Evolutionary conservation across 257 asterid species (phyloP).

Genomic region (Haberlea rhodopensis): DNA sequence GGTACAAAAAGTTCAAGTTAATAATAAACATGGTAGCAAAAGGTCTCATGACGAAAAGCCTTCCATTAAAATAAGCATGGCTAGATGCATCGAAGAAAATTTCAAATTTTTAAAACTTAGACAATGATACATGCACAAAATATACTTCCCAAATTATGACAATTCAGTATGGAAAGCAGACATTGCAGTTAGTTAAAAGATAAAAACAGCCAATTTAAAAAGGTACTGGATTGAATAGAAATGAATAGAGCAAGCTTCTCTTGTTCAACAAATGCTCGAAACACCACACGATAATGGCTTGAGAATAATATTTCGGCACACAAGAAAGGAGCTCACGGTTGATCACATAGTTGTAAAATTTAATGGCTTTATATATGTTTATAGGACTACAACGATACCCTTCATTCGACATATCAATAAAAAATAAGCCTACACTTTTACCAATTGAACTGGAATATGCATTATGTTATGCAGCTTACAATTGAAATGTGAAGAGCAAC

Average conservation of each 20-base stretch:
- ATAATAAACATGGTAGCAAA: slow-evolving; percentile 13
- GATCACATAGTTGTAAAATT: not conserved
- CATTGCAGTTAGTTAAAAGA: slow-evolving; percentile 12
- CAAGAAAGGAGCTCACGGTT: slow-evolving; percentile 2
- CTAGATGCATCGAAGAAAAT: slow-evolving; percentile 12
- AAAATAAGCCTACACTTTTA: not conserved
- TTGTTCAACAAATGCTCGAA: slow-evolving; percentile 4
- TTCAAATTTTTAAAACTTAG: not conserved
- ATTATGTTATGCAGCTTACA: slow-evolving; percentile 6
- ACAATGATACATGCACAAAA: slow-evolving; percentile 7
- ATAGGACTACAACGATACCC: not conserved
- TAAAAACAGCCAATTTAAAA: slow-evolving; percentile 15
- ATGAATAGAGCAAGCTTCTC: not conserved
- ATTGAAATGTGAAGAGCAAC: not conserved
- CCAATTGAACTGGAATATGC: slow-evolving; percentile 11
- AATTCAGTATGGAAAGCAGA: slow-evolving; percentile 23
- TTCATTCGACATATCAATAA: not conserved
- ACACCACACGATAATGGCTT: slow-evolving; percentile 10
- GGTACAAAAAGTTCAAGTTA: slow-evolving; percentile 19
- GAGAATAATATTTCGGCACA: slow-evolving; percentile 1
- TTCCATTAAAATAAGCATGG: slow-evolving; percentile 5
- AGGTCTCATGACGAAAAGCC: slow-evolving; percentile 17
- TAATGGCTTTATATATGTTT: not conserved
- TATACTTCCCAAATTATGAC: slow-evolving; percentile 13
- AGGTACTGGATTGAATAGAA: slow-evolving; percentile 4